Evolutionary conservation across 495 filamentous ascomycete genomes (phyloP).

Genomic region (Annulohypoxylon stygium): DNA sequence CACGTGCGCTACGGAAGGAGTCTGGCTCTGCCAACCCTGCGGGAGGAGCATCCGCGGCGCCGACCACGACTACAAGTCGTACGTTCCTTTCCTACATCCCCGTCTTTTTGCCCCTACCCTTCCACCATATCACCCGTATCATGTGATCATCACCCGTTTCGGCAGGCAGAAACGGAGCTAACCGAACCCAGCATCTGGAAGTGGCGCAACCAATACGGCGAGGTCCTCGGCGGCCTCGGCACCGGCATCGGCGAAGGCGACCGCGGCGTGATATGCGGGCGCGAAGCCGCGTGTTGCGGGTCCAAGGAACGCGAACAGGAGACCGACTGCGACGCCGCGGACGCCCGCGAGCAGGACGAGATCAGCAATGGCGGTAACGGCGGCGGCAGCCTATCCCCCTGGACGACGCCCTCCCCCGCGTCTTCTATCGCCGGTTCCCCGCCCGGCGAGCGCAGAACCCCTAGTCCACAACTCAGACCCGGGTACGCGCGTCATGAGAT

Average conservation of each 20-base stretch:
- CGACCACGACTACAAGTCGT: slow-evolving; percentile 78
- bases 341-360: slow-evolving; percentile 59
- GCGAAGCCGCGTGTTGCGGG: slow-evolving; percentile 75
- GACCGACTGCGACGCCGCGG: slow-evolving; percentile 80
- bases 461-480: slow-evolving; percentile 61
- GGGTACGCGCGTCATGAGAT: slow-evolving; percentile 88
- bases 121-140: not conserved
- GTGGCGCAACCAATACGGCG: slow-evolving; percentile 88
- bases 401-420: slow-evolving; percentile 44
- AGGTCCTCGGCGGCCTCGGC: slow-evolving; percentile 81
- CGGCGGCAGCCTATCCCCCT: slow-evolving; percentile 30
- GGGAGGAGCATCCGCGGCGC: slow-evolving; percentile 74
- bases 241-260: slow-evolving; percentile 90
- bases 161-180: slow-evolving; percentile 2
- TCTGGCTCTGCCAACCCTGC: slow-evolving; percentile 87
- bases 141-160: not conserved
- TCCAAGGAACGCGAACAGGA: slow-evolving; percentile 81
- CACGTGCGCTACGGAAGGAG: slow-evolving; percentile 69
- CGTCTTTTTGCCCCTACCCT: not conserved
- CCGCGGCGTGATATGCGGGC: slow-evolving; percentile 86
- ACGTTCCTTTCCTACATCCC: slow-evolving; percentile 27
- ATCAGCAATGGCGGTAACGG: not conserved
- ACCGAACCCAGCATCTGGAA: slow-evolving; percentile 74
- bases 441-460: slow-evolving; percentile 50
- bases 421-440: slow-evolving; percentile 48